Conservation (phyloP, 768 basidiomycete genomes). For the Infundibulicybe gibba region DNA sequence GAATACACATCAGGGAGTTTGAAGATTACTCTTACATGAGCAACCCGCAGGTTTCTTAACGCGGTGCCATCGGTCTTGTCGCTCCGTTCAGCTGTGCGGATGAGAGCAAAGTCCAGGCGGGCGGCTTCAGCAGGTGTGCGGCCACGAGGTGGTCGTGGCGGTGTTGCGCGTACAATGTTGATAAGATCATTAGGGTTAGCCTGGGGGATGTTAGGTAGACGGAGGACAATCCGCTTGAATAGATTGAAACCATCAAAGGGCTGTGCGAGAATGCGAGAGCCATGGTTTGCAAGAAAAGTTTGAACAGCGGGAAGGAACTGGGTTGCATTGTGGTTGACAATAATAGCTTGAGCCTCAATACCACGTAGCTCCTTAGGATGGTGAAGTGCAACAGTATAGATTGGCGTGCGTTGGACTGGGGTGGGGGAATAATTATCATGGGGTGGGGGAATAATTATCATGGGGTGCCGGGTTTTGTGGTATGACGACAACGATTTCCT, state of each 20-base stretch:
- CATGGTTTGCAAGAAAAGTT: neutral
- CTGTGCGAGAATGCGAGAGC: neutral
- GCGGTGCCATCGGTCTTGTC: neutral
- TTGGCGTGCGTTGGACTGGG: neutral
- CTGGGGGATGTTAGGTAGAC: slow-evolving; percentile 1
- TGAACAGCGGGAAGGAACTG: neutral
- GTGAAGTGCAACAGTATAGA: neutral
- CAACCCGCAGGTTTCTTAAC: slow-evolving; percentile 11
- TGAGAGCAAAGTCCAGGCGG: slow-evolving; percentile 1
- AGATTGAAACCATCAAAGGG: neutral
- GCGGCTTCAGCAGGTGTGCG: slow-evolving; percentile 1
- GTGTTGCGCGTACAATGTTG: slow-evolving; percentile 3
- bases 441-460: neutral
- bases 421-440: neutral
- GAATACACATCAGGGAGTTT: slow-evolving; percentile 8
- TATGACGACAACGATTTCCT: neutral
- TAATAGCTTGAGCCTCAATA: neutral
- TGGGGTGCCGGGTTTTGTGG: neutral
- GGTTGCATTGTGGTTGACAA: neutral
- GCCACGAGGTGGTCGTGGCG: slow-evolving; percentile 4
- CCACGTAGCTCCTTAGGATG: neutral
- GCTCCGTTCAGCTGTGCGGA: slow-evolving; percentile 1
- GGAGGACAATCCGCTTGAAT: slow-evolving; percentile 2
- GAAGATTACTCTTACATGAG: slow-evolving; percentile 16
- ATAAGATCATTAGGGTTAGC: neutral